A percentile compares a stretch with the other conserved stretches of the same genome.
Conservation (phyloP, 495 filamentous ascomycete genomes). For the Neurospora pannonica region DNA sequence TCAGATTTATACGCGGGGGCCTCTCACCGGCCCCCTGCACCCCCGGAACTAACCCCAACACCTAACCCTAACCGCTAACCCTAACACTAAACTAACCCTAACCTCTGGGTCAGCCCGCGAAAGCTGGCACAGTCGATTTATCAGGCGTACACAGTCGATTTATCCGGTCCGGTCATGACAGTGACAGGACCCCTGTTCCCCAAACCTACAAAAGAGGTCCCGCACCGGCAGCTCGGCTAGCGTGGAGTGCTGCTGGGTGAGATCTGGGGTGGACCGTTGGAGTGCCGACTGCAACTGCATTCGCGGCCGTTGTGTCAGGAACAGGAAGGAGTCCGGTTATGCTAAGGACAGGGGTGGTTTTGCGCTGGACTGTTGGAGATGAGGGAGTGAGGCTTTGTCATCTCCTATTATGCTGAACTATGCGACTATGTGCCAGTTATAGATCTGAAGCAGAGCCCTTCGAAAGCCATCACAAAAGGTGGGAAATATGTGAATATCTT, state of each 20-base stretch:
- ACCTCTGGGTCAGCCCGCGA: no score
- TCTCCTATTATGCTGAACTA: background rate
- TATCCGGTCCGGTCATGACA: no score
- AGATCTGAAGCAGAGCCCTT: background rate
- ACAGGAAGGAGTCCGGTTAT: background rate
- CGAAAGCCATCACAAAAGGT: background rate
- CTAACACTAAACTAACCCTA: no score
- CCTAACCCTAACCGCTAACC: no score
- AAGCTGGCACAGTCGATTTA: no score
- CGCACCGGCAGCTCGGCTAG: background rate
- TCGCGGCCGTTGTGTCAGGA: background rate
- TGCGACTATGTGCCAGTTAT: background rate
- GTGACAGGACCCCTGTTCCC: background rate
- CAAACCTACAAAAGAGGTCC: background rate
- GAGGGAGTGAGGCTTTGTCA: background rate
- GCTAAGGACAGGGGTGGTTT: background rate
- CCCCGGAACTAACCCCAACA: no score
- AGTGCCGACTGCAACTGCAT: background rate
- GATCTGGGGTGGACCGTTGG: background rate
- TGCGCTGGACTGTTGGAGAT: background rate
- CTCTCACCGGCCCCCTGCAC: no score
- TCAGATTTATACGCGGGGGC: no score
- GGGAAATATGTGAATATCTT: background rate
- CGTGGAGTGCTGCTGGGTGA: background rate
- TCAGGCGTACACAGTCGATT: no score